These are phyloP conservation scores for Picocystis salinarum DNA, from an alignment of 139 green algal genomes.

Conservation along the genomic window DNA sequence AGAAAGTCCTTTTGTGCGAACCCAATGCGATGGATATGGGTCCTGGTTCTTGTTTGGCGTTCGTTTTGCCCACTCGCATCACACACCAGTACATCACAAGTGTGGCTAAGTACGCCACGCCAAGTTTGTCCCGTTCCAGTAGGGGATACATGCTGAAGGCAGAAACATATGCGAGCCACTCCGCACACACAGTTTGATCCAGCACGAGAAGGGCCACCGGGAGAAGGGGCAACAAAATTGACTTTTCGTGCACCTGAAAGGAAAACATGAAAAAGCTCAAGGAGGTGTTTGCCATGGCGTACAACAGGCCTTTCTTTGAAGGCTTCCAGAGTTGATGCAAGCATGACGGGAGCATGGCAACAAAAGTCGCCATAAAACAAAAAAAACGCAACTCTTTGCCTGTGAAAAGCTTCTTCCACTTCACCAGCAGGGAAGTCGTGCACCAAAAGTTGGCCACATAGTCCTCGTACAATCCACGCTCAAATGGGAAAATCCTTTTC, in stretches of 20 bases:
- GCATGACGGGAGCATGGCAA: conserved; percentile 25
- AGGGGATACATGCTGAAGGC: conserved; percentile 78
- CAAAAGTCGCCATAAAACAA: conserved; percentile 39
- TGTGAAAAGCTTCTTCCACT: conserved; percentile 55
- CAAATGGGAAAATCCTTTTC: conserved; percentile 55
- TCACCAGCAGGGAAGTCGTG: conserved; percentile 45
- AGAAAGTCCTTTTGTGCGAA: too few relatives aligned
- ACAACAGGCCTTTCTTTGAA: conserved; percentile 37
- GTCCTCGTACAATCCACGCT: conserved; percentile 85
- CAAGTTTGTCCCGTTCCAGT: conserved; percentile 57
- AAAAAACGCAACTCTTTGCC: conserved; percentile 20
- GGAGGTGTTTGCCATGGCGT: conserved; percentile 54
- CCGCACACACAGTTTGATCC: conserved; percentile 24
- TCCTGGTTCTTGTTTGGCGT: too few relatives aligned
- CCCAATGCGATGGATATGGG: too few relatives aligned
- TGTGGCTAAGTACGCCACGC: conserved; percentile 33
- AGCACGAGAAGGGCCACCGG: conserved; percentile 45
- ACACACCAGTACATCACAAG: conserved; percentile 13
- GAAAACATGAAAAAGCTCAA: conserved; percentile 91
- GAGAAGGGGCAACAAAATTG: conserved; percentile 74
- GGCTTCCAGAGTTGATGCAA: conserved; percentile 40
- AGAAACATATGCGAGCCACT: conserved; percentile 32
- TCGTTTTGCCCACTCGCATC: background rate
- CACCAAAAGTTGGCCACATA: conserved; percentile 99
- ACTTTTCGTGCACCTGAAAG: conserved; percentile 97